phyloP scores from a whole-genome alignment of 2,329 filamentous ascomycete species.

The Aureobasidium pullulans region DNA sequence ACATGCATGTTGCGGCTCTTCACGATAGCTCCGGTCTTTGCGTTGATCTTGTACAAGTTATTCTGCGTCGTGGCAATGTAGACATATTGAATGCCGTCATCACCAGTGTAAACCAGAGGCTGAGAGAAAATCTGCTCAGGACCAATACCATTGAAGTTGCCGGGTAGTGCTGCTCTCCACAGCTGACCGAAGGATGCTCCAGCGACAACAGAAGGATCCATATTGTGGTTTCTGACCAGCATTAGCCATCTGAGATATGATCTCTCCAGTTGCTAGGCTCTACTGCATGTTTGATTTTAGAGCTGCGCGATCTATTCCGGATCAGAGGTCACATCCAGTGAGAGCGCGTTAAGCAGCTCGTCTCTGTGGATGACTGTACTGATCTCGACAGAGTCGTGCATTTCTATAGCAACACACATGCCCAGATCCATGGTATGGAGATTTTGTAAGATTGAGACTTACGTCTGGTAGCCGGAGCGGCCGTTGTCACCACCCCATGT shows the following conservation, averaged over 20 bases:
- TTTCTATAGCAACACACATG: too few relatives aligned
- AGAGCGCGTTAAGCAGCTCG: too few relatives aligned
- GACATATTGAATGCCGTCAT: slow-evolving; percentile 32
- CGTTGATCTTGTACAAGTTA: slow-evolving; percentile 50
- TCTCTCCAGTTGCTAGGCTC: too few relatives aligned
- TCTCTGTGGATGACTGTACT: too few relatives aligned
- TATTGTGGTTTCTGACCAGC: slow-evolving; percentile 46
- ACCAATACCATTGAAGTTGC: slow-evolving; percentile 41
- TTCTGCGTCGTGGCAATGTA: slow-evolving; percentile 53
- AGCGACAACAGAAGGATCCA: slow-evolving; percentile 53
- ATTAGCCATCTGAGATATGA: too few relatives aligned
- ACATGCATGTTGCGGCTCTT: slow-evolving; percentile 41
- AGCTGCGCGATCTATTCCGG: too few relatives aligned
- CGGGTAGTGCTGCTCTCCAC: slow-evolving; percentile 46
- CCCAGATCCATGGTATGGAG: too few relatives aligned
- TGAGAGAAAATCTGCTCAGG: slow-evolving; percentile 48
- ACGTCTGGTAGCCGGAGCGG: slow-evolving; percentile 22
- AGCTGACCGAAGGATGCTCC: slow-evolving; percentile 50
- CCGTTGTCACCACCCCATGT: slow-evolving; percentile 46
- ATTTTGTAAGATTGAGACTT: not conserved
- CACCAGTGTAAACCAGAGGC: slow-evolving; percentile 46
- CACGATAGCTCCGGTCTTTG: slow-evolving; percentile 28
- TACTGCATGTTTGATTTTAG: too few relatives aligned
- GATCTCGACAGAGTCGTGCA: too few relatives aligned
- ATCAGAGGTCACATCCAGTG: too few relatives aligned